phyloP scores from a whole-genome alignment of 176 grass and related monocot species.

The Coix lacrymajobi region DNA sequence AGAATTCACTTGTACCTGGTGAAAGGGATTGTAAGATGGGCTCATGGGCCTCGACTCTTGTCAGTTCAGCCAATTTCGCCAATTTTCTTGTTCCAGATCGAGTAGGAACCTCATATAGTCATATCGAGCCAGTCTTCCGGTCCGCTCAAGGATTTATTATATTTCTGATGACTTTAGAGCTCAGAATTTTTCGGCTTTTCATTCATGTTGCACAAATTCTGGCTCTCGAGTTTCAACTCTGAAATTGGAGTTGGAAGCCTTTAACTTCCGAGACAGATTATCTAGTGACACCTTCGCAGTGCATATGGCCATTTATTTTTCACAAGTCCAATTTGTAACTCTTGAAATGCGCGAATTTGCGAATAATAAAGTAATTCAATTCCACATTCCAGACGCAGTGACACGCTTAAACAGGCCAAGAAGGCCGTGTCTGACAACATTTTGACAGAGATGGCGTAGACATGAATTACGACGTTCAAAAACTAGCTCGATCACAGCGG shows the following conservation, averaged over 20 bases:
- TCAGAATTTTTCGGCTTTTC: not conserved
- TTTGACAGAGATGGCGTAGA: not conserved
- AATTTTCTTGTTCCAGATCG: not conserved
- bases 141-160: not conserved
- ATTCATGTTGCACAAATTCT: not conserved
- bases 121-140: not conserved
- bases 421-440: not conserved
- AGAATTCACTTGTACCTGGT: not conserved
- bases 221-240: not conserved
- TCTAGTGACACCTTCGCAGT: not conserved
- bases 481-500: not conserved
- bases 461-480: not conserved
- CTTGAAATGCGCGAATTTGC: not conserved
- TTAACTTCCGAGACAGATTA: not conserved
- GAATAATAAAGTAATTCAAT: not conserved
- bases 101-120: no score
- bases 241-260: not conserved
- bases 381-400: not conserved
- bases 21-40: not conserved
- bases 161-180: no score
- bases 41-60: not conserved
- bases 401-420: not conserved
- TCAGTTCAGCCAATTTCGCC: not conserved
- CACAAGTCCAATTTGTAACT: no score
- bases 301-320: not conserved